Evolutionary conservation across 2,329 filamentous ascomycete species (phyloP).

Genomic region (Bimuria novae-zelandiae): DNA sequence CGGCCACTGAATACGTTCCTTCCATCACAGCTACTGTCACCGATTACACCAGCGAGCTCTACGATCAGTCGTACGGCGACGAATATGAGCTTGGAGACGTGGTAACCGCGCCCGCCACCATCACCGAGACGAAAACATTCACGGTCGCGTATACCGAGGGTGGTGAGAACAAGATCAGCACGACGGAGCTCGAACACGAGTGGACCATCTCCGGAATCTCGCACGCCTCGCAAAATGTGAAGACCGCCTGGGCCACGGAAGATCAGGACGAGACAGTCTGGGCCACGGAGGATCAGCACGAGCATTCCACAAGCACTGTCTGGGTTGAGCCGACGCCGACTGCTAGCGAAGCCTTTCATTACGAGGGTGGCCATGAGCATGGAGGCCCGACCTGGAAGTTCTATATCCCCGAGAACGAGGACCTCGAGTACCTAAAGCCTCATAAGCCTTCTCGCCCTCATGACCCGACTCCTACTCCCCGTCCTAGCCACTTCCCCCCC

Average conservation of each 20-base stretch:
- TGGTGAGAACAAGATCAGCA: not conserved
- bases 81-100: not conserved
- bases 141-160: no score
- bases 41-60: not conserved
- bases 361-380: no score
- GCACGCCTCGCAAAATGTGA: not conserved
- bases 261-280: no score
- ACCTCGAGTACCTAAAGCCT: not conserved
- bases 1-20: not conserved
- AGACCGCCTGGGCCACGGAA: not conserved
- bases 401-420: not conserved
- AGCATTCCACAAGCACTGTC: no score
- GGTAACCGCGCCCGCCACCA: not conserved
- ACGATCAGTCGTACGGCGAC: not conserved
- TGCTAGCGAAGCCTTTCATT: no score
- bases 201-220: not conserved
- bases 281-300: no score
- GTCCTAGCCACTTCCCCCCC: not conserved
- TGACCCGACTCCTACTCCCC: not conserved
- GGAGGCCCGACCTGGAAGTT: no score
- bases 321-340: no score
- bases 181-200: not conserved
- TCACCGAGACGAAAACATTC: slow-evolving; percentile 1
- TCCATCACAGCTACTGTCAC: not conserved
- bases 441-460: not conserved